These are phyloP conservation scores for Aspergillus tubingensis DNA, from an alignment of 2,329 filamentous ascomycete species.

Conservation along the genomic window DNA sequence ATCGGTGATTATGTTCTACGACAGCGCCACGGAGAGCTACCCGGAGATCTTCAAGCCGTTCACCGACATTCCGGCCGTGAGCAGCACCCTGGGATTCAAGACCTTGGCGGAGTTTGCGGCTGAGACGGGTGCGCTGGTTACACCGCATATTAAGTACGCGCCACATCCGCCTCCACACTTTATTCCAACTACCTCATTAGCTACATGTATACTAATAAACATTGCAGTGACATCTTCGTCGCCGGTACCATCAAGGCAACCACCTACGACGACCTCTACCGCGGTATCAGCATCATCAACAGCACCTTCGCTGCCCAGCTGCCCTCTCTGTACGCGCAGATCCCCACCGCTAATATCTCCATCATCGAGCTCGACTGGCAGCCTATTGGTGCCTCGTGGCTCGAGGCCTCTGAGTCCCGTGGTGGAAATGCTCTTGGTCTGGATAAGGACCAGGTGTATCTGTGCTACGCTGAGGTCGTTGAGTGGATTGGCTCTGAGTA, in stretches of 20 bases:
- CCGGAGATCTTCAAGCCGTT: constrained; percentile 39
- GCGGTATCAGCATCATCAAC: constrained; percentile 44
- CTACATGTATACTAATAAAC: not conserved
- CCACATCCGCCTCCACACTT: too few relatives aligned
- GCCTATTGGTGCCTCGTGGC: constrained; percentile 41
- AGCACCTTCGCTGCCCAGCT: constrained; percentile 42
- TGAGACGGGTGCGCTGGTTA: constrained; percentile 36
- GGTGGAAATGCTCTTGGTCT: constrained; percentile 33
- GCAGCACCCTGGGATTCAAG: constrained; percentile 39
- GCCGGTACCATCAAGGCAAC: constrained; percentile 36
- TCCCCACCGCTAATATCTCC: constrained; percentile 40
- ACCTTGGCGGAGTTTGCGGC: constrained; percentile 37
- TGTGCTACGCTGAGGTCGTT: constrained; percentile 43
- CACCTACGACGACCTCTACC: constrained; percentile 34
- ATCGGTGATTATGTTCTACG: constrained; percentile 43
- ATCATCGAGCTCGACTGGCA: constrained; percentile 46
- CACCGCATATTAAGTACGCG: constrained; percentile 36
- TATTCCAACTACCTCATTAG: not conserved
- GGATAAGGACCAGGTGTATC: constrained; percentile 38
- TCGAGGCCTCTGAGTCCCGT: constrained; percentile 28
- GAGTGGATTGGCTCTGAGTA: constrained; percentile 34
- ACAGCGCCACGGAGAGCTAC: constrained; percentile 32
- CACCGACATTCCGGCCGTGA: constrained; percentile 37
- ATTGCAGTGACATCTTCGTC: constrained; percentile 36
- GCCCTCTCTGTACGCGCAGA: constrained; percentile 38